Evolutionary conservation across 2,329 filamentous ascomycete genomes (phyloP).

Genomic region (Septoria petroselini): DNA sequence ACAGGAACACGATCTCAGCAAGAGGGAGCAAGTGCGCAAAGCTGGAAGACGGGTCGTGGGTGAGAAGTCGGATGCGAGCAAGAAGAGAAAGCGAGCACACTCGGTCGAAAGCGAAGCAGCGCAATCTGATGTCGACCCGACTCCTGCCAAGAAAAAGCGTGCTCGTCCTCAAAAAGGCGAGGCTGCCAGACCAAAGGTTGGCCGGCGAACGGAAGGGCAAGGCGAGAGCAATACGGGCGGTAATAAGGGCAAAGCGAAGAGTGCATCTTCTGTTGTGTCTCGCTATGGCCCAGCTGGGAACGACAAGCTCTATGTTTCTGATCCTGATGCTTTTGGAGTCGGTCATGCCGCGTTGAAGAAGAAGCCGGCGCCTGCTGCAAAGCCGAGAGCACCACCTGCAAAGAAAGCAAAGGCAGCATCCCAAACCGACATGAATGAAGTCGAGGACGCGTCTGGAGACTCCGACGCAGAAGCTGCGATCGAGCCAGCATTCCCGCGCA

Average conservation of each 20-base stretch:
- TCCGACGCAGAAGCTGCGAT: not conserved
- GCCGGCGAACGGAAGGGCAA: not conserved
- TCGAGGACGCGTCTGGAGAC: conserved; percentile 3
- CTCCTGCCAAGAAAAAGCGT: not conserved
- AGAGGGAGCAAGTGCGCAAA: not conserved
- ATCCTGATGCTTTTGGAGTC: not conserved
- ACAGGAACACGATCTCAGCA: not conserved
- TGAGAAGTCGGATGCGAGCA: not conserved
- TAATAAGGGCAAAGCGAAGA: not conserved
- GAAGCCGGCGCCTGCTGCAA: not conserved
- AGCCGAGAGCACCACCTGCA: conserved; percentile 5
- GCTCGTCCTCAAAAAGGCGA: not conserved
- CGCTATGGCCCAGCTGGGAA: not conserved
- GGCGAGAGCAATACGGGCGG: not conserved
- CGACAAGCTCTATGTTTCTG: not conserved
- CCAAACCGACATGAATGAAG: not conserved
- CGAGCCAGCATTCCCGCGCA: not conserved
- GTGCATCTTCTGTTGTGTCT: not conserved
- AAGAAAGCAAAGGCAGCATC: not conserved
- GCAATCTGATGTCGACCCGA: not conserved
- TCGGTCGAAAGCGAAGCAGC: not conserved
- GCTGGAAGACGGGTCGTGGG: not conserved
- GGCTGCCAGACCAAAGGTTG: not conserved
- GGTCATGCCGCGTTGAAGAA: not conserved
- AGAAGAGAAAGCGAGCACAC: conserved; percentile 2